A percentile compares a stretch with the other conserved stretches of the same genome.
phyloP scores from a whole-genome alignment of 2,329 filamentous ascomycete species.

The Pleurostoma richardsiae region DNA sequence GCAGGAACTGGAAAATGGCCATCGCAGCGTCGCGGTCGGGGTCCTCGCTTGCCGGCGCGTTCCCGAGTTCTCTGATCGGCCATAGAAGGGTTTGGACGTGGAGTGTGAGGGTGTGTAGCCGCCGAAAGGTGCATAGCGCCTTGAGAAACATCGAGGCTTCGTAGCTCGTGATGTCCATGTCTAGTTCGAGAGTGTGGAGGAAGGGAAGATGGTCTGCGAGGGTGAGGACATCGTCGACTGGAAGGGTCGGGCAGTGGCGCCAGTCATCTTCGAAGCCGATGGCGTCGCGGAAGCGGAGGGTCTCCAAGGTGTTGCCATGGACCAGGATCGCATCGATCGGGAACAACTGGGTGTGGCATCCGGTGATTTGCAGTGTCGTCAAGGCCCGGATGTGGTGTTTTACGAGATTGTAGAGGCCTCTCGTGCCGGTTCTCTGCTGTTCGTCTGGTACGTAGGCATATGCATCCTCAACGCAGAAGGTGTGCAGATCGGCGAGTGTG shows the following conservation, averaged over 20 bases:
- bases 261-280: constrained; percentile 37
- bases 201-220: constrained; percentile 24
- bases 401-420: constrained; percentile 30
- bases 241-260: constrained; percentile 34
- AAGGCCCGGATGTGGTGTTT: constrained; percentile 29
- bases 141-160: constrained; percentile 30
- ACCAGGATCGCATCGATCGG: constrained; percentile 29
- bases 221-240: constrained; percentile 20
- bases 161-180: constrained; percentile 35
- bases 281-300: constrained; percentile 38
- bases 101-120: constrained; percentile 32
- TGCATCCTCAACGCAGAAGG: constrained; percentile 38
- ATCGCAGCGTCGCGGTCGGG: constrained; percentile 29
- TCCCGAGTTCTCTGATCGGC: constrained; percentile 22
- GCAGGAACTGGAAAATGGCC: constrained; percentile 24
- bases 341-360: constrained; percentile 33
- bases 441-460: constrained; percentile 31
- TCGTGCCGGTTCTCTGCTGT: constrained; percentile 30
- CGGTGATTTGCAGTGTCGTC: constrained; percentile 28
- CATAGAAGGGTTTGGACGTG: constrained; percentile 38
- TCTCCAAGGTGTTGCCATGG: constrained; percentile 30
- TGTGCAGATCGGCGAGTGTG: constrained; percentile 28
- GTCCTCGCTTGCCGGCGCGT: constrained; percentile 20
- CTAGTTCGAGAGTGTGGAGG: constrained; percentile 38
- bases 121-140: constrained; percentile 30